Conservation (phyloP, 768 basidiomycete species). For the Lactarius vividus region DNA sequence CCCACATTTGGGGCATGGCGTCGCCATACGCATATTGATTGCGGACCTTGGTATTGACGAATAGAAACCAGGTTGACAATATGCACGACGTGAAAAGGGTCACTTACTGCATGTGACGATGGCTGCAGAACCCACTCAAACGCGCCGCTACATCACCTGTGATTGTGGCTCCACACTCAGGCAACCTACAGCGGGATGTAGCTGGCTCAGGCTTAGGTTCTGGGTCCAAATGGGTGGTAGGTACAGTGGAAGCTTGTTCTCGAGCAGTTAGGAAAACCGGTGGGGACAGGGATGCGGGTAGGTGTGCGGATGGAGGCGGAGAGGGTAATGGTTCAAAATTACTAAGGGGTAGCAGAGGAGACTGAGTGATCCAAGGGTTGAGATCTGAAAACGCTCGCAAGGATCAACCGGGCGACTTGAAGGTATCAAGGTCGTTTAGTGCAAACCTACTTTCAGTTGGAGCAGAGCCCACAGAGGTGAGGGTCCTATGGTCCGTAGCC, state of each 20-base stretch:
- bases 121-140: constrained; percentile 8
- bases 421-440: too few species aligned
- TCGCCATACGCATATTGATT: background rate
- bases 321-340: too few species aligned
- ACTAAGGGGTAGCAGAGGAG: too few species aligned
- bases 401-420: too few species aligned
- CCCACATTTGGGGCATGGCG: background rate
- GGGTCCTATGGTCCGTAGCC: too few species aligned
- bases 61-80: background rate
- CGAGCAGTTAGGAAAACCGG: background rate
- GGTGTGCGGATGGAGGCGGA: background rate
- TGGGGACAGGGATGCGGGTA: background rate
- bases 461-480: too few species aligned
- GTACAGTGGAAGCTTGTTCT: background rate
- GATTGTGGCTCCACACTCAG: background rate
- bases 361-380: too few species aligned
- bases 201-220: too few species aligned
- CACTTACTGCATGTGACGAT: background rate
- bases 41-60: background rate
- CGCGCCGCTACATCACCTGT: background rate
- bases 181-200: background rate
- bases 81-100: background rate
- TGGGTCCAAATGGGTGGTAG: background rate
- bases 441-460: too few species aligned
- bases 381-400: too few species aligned